Percentiles rank a stretch among this genome's conserved stretches.
phyloP scores from a whole-genome alignment of 345 rosid species.

The Populus alba region DNA sequence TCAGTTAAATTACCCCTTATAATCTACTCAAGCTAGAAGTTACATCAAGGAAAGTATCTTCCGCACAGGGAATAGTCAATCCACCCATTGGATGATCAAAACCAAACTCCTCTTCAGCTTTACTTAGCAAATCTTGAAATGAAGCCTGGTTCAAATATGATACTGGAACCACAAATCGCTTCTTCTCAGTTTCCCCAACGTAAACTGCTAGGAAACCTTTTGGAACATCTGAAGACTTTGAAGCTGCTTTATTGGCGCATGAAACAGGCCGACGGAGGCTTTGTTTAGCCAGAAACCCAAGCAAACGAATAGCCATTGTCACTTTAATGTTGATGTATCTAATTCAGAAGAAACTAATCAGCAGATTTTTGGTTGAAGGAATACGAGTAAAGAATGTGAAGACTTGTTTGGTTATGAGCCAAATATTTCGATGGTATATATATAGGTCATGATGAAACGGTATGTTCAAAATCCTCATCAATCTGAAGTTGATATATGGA shows the following conservation, averaged over 20 bases:
- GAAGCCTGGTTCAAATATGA: not conserved
- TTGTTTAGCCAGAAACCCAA: not conserved
- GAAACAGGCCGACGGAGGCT: not conserved
- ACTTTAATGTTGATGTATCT: too few species aligned
- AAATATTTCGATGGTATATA: not conserved
- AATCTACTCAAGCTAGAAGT: not conserved
- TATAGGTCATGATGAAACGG: not conserved
- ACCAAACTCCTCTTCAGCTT: not conserved
- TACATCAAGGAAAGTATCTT: not conserved
- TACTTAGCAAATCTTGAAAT: not conserved
- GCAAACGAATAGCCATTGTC: conserved; percentile 10
- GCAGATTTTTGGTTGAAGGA: not conserved
- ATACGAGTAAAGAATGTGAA: not conserved
- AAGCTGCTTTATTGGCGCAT: not conserved
- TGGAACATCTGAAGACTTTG: conserved; percentile 1
- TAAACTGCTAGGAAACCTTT: conserved; percentile 11
- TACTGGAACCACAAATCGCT: not conserved
- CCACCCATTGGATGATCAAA: conserved; percentile 5
- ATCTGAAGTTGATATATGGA: not conserved
- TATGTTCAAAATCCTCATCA: too few species aligned
- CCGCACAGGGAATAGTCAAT: not conserved
- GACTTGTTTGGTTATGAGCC: not conserved
- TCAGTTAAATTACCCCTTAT: not conserved
- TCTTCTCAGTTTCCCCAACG: not conserved
- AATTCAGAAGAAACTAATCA: not conserved